These are phyloP conservation scores for Taphrina sp. DNA, from an alignment of 1,139 yeast genomes.

Conservation along the genomic window DNA sequence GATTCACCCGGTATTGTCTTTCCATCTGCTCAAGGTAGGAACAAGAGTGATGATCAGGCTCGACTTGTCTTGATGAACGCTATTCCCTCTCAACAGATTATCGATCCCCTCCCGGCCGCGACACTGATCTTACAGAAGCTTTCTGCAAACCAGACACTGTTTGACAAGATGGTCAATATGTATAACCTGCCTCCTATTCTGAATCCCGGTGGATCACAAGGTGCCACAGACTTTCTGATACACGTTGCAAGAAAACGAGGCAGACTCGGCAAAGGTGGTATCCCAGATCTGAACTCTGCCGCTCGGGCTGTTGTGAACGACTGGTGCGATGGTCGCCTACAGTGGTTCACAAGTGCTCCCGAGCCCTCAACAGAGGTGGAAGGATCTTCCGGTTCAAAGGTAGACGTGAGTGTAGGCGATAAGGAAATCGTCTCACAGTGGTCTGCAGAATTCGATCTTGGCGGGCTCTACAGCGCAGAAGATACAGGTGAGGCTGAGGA, in stretches of 20 bases:
- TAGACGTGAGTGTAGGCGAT: slow-evolving; percentile 54
- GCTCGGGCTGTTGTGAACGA: slow-evolving; percentile 81
- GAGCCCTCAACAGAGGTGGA: slow-evolving; percentile 66
- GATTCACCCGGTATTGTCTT: slow-evolving; percentile 98
- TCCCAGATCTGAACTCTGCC: slow-evolving; percentile 84
- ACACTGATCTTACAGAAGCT: slow-evolving; percentile 72
- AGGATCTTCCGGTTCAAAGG: slow-evolving; percentile 44
- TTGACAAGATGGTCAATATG: slow-evolving; percentile 66
- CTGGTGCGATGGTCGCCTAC: slow-evolving; percentile 94
- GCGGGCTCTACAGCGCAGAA: slow-evolving; percentile 52
- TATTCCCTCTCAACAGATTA: slow-evolving; percentile 79
- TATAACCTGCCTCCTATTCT: slow-evolving; percentile 85
- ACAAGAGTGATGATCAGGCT: slow-evolving; percentile 72
- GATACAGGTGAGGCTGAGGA: slow-evolving; percentile 11
- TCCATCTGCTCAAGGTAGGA: slow-evolving; percentile 64
- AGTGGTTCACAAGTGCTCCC: slow-evolving; percentile 63
- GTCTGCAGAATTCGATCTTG: slow-evolving; percentile 93
- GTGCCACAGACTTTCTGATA: slow-evolving; percentile 72
- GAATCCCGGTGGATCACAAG: slow-evolving; percentile 41
- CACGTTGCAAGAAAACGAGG: slow-evolving; percentile 93
- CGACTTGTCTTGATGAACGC: slow-evolving; percentile 86
- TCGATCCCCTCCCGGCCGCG: slow-evolving; percentile 82
- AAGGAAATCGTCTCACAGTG: slow-evolving; percentile 82
- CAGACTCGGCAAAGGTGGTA: slow-evolving; percentile 86
- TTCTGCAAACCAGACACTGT: slow-evolving; percentile 59